phyloP scores from a whole-genome alignment of 768 basidiomycete species.

The Boletus pseudo-olivaceus region DNA sequence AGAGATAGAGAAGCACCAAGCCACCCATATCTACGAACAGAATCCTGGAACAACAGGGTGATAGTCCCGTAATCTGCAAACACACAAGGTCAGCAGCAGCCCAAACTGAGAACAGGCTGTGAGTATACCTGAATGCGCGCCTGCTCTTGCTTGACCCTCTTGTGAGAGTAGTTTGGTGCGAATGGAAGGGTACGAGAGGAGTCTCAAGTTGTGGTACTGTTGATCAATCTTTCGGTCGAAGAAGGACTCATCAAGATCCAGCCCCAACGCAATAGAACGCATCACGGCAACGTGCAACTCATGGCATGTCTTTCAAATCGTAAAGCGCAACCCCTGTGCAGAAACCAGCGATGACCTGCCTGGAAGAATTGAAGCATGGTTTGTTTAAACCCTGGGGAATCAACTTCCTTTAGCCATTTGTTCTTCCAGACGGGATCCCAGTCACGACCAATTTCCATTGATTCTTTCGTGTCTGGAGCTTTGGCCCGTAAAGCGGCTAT shows the following conservation, averaged over 20 bases:
- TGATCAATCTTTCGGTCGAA: conserved; percentile 75
- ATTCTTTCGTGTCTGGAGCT: conserved; percentile 80
- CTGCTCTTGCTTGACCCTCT: conserved; percentile 76
- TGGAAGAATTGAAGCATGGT: conserved; percentile 77
- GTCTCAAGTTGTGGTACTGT: conserved; percentile 76
- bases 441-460: conserved; percentile 87
- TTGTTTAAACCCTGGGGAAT: conserved; percentile 63
- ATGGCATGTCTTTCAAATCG: conserved; percentile 57
- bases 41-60: conserved; percentile 78
- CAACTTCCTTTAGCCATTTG: conserved; percentile 66
- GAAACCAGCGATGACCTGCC: conserved; percentile 31
- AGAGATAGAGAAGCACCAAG: neutral
- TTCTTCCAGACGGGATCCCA: conserved; percentile 78
- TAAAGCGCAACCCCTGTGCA: conserved; percentile 1
- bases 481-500: conserved; percentile 70
- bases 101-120: neutral
- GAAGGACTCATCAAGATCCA: conserved; percentile 67
- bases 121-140: conserved; percentile 67
- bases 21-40: conserved; percentile 34
- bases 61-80: conserved; percentile 74
- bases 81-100: neutral
- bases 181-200: conserved; percentile 81
- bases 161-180: conserved; percentile 50
- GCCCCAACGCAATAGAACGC: conserved; percentile 81
- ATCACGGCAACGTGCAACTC: conserved; percentile 72